Evolutionary conservation across 139 green algal species (phyloP).

Genomic region (Dunaliella sp.): DNA sequence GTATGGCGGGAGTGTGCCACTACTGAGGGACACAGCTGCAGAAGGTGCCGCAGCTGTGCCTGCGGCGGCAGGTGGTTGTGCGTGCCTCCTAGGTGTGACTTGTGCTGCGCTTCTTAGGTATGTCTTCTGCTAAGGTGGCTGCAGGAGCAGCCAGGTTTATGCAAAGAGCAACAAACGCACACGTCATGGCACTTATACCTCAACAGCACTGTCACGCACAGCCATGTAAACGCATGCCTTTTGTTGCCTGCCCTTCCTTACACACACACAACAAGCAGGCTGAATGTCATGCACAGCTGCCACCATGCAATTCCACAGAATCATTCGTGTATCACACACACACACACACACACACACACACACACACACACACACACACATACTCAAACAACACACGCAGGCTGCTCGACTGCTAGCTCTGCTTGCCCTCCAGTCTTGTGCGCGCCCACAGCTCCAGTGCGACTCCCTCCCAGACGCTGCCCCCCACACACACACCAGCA

Average conservation of each 20-base stretch:
- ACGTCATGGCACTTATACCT: too few relatives aligned
- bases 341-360: neutral
- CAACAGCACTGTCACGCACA: too few relatives aligned
- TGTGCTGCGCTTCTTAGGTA: too few relatives aligned
- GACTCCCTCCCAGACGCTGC: neutral
- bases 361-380: conserved; percentile 24
- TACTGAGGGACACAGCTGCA: neutral
- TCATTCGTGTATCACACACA: conserved; percentile 15
- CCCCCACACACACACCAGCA: neutral
- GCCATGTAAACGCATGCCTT: too few relatives aligned
- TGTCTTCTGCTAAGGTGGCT: too few relatives aligned
- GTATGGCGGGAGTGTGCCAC: conserved; percentile 10
- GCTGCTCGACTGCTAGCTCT: conserved; percentile 63
- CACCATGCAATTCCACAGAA: too few relatives aligned
- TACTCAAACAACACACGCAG: conserved; percentile 38
- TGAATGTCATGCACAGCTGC: too few relatives aligned
- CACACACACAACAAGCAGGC: too few relatives aligned
- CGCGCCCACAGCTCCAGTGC: neutral
- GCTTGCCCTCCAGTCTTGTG: conserved; percentile 38
- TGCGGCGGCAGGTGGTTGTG: conserved; percentile 6
- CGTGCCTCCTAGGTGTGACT: conserved; percentile 8
- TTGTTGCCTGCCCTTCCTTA: too few relatives aligned
- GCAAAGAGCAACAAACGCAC: too few relatives aligned
- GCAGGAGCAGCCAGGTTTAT: too few relatives aligned
- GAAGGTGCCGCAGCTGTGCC: neutral